Percentiles rank a stretch among this genome's conserved stretches.
These are phyloP conservation scores for Echria macrotheca DNA, from an alignment of 495 filamentous ascomycete genomes.

Conservation along the genomic window DNA sequence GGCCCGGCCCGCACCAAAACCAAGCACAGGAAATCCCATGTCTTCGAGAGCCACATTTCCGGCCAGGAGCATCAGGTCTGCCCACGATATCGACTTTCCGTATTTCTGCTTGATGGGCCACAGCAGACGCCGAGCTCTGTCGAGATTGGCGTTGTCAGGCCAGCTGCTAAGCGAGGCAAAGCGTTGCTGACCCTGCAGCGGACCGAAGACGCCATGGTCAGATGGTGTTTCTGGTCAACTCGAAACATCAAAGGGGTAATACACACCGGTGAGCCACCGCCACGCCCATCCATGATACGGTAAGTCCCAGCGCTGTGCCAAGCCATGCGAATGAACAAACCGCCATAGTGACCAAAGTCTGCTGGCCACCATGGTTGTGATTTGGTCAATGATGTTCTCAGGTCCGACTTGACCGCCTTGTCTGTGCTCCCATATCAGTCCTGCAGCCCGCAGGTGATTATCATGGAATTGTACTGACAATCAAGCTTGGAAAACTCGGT, in stretches of 20 bases:
- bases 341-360: conserved; percentile 72
- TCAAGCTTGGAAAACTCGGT: conserved; percentile 64
- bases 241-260: too few relatives aligned
- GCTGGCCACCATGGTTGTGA: conserved; percentile 74
- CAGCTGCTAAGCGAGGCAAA: conserved; percentile 75
- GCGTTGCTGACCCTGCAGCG: conserved; percentile 67
- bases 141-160: conserved; percentile 70
- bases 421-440: too few relatives aligned
- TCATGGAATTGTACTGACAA: too few relatives aligned
- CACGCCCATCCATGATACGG: conserved; percentile 64
- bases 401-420: conserved; percentile 63
- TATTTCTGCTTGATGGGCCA: conserved; percentile 82
- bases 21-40: conserved; percentile 68
- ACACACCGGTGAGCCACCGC: conserved; percentile 63
- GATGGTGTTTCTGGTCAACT: too few relatives aligned
- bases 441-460: too few relatives aligned
- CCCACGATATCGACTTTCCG: conserved; percentile 73
- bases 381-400: conserved; percentile 61
- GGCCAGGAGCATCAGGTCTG: conserved; percentile 60
- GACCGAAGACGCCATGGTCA: too few relatives aligned
- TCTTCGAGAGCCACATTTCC: conserved; percentile 71
- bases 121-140: conserved; percentile 70
- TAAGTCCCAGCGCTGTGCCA: conserved; percentile 75
- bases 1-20: conserved; percentile 62
- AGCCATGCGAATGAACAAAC: conserved; percentile 70